Evolutionary conservation across 2,329 filamentous ascomycete species (phyloP).

Genomic region (Colletotrichum sansevieriae): DNA sequence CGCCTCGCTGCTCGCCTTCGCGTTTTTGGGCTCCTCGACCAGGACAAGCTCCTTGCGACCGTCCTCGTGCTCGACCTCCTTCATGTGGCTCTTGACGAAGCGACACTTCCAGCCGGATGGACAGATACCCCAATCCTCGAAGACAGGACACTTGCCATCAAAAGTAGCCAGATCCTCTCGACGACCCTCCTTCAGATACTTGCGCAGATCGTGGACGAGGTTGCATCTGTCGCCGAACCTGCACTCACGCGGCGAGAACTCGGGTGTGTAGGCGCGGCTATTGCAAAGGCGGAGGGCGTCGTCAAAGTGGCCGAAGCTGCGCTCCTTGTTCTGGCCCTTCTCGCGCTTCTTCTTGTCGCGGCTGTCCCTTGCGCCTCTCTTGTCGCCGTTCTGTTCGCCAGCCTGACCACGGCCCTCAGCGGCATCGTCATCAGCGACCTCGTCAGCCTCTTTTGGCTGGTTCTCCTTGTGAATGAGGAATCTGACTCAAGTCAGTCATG

Average conservation of each 20-base stretch:
- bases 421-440: constrained; percentile 62
- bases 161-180: constrained; percentile 84
- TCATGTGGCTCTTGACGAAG: constrained; percentile 88
- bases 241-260: constrained; percentile 86
- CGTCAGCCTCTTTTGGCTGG: constrained; percentile 69
- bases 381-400: constrained; percentile 65
- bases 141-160: constrained; percentile 84
- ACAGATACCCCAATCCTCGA: constrained; percentile 81
- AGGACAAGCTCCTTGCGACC: constrained; percentile 86
- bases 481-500: constrained; percentile 42
- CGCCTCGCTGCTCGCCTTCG: constrained; percentile 52
- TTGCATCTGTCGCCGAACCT: constrained; percentile 85
- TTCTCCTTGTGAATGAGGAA: constrained; percentile 49
- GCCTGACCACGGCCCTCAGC: constrained; percentile 59
- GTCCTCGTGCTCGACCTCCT: constrained; percentile 82
- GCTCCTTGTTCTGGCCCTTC: constrained; percentile 81
- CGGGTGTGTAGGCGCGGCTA: constrained; percentile 76
- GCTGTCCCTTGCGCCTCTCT: constrained; percentile 57
- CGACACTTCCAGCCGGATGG: constrained; percentile 93
- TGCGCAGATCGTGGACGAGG: constrained; percentile 85
- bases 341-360: constrained; percentile 61
- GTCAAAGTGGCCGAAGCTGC: constrained; percentile 83
- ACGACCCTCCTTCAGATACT: constrained; percentile 86
- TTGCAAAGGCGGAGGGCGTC: constrained; percentile 85
- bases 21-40: constrained; percentile 60